Conservation (phyloP, 129 eudicot genomes). For the Gnaphalium uliginosum region DNA sequence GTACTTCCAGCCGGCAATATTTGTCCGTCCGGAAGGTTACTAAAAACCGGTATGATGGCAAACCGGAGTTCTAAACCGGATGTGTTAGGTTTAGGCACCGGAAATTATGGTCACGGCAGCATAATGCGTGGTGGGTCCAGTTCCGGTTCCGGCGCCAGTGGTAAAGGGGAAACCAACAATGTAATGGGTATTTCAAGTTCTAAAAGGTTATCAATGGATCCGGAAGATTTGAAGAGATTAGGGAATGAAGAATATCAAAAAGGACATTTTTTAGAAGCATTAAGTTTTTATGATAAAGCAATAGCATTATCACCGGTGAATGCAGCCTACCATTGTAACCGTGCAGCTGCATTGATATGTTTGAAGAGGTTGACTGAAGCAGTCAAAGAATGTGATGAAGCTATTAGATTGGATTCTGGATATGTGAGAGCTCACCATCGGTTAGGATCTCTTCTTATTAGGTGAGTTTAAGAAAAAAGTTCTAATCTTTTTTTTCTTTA, state of each 20-base stretch:
- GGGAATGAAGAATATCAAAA: constrained; percentile 71
- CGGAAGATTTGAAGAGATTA: constrained; percentile 65
- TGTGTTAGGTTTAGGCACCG: constrained; percentile 65
- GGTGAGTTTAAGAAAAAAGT: constrained; percentile 59
- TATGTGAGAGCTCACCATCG: constrained; percentile 77
- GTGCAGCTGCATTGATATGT: constrained; percentile 82
- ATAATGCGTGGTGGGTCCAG: constrained; percentile 74
- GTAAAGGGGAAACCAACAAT: constrained; percentile 18
- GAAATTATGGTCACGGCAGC: constrained; percentile 83
- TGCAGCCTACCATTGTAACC: constrained; percentile 73
- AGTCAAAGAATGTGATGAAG: constrained; percentile 77
- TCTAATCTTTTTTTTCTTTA: constrained; percentile 14
- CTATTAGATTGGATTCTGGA: constrained; percentile 69
- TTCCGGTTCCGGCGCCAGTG: constrained; percentile 9
- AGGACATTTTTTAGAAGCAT: constrained; percentile 61
- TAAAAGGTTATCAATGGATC: constrained; percentile 41
- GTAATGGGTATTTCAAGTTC: constrained; percentile 12
- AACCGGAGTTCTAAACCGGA: constrained; percentile 48
- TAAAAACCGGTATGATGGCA: constrained; percentile 66
- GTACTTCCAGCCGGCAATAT: constrained; percentile 82
- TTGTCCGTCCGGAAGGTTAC: constrained; percentile 72
- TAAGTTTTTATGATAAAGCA: constrained; percentile 66
- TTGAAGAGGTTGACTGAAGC: constrained; percentile 65
- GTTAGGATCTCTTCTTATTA: constrained; percentile 73
- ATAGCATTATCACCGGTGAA: constrained; percentile 59